phyloP scores from a whole-genome alignment of 306 rosid species.

The Mucuna pruriens region DNA sequence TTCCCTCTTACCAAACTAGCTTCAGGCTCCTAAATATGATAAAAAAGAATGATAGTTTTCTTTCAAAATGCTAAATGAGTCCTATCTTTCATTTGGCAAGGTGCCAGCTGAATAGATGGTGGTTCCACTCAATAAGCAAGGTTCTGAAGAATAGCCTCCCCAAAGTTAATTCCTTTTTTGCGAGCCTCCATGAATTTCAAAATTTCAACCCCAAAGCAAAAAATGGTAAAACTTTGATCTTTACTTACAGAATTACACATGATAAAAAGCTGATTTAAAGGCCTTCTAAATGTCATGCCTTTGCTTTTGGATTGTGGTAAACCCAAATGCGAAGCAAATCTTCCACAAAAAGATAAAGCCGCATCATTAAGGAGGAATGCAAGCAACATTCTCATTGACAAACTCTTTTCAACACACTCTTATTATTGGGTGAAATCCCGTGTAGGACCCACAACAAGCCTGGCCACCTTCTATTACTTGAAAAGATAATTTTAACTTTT shows the following conservation, averaged over 20 bases:
- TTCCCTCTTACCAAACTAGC: slow-evolving; percentile 27
- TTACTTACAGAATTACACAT: not conserved
- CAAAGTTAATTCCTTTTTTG: not conserved
- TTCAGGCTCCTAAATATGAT: not conserved
- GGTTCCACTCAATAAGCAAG: not conserved
- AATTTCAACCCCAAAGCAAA: slow-evolving; percentile 4
- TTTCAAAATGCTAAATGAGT: slow-evolving; percentile 15
- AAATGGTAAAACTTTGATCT: not conserved
- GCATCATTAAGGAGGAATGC: not conserved
- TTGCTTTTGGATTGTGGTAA: not conserved
- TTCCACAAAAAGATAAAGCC: not conserved
- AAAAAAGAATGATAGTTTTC: not conserved
- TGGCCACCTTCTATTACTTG: not conserved
- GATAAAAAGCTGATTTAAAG: slow-evolving; percentile 14
- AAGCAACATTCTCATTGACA: not conserved
- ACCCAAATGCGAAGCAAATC: not conserved
- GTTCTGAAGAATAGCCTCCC: not conserved
- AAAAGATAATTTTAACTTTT: not conserved
- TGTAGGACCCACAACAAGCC: not conserved
- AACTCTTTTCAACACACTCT: not conserved
- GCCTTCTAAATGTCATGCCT: not conserved
- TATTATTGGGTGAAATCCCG: not conserved
- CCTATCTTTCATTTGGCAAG: not conserved
- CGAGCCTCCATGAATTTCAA: not conserved
- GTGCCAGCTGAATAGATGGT: not conserved